Base-by-base conservation (phyloP, 148 eudicot genomes). In the Rhododendron vialii region DNA sequence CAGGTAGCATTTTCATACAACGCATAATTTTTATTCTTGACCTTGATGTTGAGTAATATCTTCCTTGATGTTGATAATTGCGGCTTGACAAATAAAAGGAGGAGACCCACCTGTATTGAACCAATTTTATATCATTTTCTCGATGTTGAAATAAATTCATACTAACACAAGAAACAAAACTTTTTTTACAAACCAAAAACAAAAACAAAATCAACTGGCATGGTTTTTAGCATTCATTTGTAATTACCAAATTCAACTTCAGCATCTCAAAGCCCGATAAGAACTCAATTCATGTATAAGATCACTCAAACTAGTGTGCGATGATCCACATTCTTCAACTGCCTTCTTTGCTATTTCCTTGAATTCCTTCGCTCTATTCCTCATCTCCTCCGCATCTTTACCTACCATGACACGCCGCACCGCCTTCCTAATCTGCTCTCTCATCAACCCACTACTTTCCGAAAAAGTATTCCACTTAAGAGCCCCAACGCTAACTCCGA, bases 271-370 rank as follows among this genome's bases (percentile, higher is more conserved):
- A 78, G 14, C 30, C 7, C 33, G 22, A 78, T 57, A 20, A 12
- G 76, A 43, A 20, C 53, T 76, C 53, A 91, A 26, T 36, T 89
- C 91, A 28, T 78, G 35, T 2, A 91, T 84, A 81, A 91, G 74
- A 83, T 73, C 59, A 78, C 28, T 41, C 73, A 89, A 24, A 82
- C 83, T 86, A 11, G 59, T 24, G 51, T 83, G 77, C 3, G 94
- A 91, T 12, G 94, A 92, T 26, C 93, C 93, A 0, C 91, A 93
- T 86, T 87, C 86, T 45, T 84, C 80, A 14, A 91, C 88, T 15
- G 88, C 91, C 89, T 47, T 86, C 81, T 86, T 84, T 11, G 93
- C 95, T 92, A 73, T 61, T 35, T 89, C 88, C 43, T 83, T 86
- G 10, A 86, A 75, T 22, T 24, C 78, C 80, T n/a, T 74, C 0